Evolutionary conservation across 2,329 filamentous ascomycete genomes (phyloP).

Genomic region (Onygenales sp.): DNA sequence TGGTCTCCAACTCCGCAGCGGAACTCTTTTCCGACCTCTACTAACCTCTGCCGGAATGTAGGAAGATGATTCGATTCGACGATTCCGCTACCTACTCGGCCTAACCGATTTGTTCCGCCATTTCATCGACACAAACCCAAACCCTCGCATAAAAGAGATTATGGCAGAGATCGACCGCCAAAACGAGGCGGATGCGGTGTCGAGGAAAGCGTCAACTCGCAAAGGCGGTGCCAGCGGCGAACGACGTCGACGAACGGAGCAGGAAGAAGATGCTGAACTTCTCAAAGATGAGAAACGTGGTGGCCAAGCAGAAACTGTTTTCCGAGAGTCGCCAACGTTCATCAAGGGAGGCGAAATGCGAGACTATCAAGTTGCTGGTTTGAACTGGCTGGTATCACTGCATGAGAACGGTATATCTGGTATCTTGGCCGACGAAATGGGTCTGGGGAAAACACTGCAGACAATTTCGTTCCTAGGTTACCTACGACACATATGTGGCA

Average conservation of each 20-base stretch:
- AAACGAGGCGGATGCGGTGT: constrained; percentile 63
- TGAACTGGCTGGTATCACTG: constrained; percentile 96
- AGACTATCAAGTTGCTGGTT: constrained; percentile 88
- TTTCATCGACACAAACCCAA: constrained; percentile 96
- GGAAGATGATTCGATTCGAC: constrained; percentile 90
- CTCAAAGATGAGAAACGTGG: constrained; percentile 80
- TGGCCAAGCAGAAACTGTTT: constrained; percentile 76
- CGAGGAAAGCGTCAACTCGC: constrained; percentile 64
- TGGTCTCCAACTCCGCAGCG: neutral
- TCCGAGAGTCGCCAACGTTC: constrained; percentile 87
- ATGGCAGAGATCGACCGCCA: constrained; percentile 92
- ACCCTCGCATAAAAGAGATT: constrained; percentile 87
- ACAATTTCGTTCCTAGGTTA: constrained; percentile 97
- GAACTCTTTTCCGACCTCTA: too few species aligned
- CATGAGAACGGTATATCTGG: constrained; percentile 99
- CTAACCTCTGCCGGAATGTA: constrained; percentile 23
- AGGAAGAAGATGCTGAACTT: constrained; percentile 91
- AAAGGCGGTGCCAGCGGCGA: constrained; percentile 76
- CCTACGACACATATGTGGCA: constrained; percentile 79
- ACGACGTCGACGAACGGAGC: constrained; percentile 79
- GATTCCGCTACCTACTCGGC: constrained; percentile 90
- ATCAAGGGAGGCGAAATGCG: constrained; percentile 79
- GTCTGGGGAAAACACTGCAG: constrained; percentile 92
- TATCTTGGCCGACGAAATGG: constrained; percentile 97
- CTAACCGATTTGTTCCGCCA: constrained; percentile 95